These are phyloP conservation scores for Agrostemma githago DNA, from an alignment of 148 eudicot genomes.

Conservation along the genomic window DNA sequence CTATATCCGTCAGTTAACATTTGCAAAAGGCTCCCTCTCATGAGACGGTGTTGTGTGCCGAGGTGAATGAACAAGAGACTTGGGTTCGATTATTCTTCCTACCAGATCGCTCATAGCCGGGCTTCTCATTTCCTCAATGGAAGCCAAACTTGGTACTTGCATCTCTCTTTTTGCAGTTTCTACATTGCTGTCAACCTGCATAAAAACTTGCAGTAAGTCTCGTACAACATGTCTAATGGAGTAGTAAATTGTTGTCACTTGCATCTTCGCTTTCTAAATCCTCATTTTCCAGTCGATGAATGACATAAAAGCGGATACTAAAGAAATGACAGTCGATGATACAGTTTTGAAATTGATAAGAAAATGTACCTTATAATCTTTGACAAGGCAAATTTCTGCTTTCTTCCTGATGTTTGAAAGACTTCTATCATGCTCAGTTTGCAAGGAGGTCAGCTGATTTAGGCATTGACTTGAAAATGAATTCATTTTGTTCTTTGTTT, in stretches of 20 bases:
- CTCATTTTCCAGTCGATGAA: too few species aligned
- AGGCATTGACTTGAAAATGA: slow-evolving; percentile 37
- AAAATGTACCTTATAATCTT: slow-evolving; percentile 60
- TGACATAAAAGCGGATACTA: too few species aligned
- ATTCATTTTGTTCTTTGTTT: slow-evolving; percentile 43
- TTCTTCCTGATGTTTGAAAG: slow-evolving; percentile 39
- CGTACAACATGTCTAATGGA: background rate
- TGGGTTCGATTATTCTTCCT: slow-evolving; percentile 20
- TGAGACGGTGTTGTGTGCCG: slow-evolving; percentile 23
- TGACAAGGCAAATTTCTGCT: slow-evolving; percentile 49
- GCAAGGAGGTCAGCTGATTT: slow-evolving; percentile 42
- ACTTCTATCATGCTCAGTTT: slow-evolving; percentile 36
- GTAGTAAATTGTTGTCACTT: too few species aligned
- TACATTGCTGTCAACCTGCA: slow-evolving; percentile 52
- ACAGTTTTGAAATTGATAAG: background rate
- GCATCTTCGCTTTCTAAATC: too few species aligned
- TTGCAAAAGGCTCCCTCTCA: slow-evolving; percentile 61
- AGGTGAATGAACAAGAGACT: slow-evolving; percentile 29
- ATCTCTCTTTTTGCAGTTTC: slow-evolving; percentile 37
- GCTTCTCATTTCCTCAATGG: slow-evolving; percentile 72
- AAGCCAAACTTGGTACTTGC: slow-evolving; percentile 55
- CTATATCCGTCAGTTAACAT: slow-evolving; percentile 37
- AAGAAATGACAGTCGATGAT: too few species aligned
- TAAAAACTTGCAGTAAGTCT: background rate
- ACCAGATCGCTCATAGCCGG: slow-evolving; percentile 23